phyloP scores from a whole-genome alignment of 768 basidiomycete species.

The Boletus fagicola region DNA sequence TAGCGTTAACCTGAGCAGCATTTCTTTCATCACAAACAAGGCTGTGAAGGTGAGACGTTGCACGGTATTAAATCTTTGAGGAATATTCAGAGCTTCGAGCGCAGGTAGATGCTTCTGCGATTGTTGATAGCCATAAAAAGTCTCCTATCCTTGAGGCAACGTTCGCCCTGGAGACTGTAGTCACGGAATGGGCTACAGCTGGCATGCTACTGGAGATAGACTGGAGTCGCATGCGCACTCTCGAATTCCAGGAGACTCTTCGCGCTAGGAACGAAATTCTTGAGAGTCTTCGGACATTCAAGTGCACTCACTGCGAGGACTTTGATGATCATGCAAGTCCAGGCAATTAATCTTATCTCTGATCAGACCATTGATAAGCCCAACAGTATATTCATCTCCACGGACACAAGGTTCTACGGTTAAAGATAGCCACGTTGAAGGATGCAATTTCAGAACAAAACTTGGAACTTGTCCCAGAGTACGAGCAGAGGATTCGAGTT shows the following conservation, averaged over 20 bases:
- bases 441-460: slow-evolving; percentile 94
- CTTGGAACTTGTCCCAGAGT: slow-evolving; percentile 93
- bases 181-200: slow-evolving; percentile 54
- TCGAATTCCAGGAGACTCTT: slow-evolving; percentile 89
- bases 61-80: background rate
- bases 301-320: slow-evolving; percentile 59
- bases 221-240: slow-evolving; percentile 76
- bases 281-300: slow-evolving; percentile 40
- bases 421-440: slow-evolving; percentile 75
- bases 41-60: slow-evolving; percentile 77
- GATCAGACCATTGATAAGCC: slow-evolving; percentile 10
- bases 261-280: slow-evolving; percentile 53
- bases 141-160: slow-evolving; percentile 59
- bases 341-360: background rate
- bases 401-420: slow-evolving; percentile 67
- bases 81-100: background rate
- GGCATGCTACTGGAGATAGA: slow-evolving; percentile 69
- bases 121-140: slow-evolving; percentile 65
- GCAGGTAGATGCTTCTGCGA: slow-evolving; percentile 68
- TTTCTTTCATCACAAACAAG: slow-evolving; percentile 70
- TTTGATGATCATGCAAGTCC: slow-evolving; percentile 75
- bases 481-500: slow-evolving; percentile 90
- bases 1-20: slow-evolving; percentile 65
- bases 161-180: slow-evolving; percentile 46
- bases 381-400: slow-evolving; percentile 75